Base-by-base conservation (phyloP, 2,329 filamentous ascomycete genomes). In the Fusarium torreyae region DNA sequence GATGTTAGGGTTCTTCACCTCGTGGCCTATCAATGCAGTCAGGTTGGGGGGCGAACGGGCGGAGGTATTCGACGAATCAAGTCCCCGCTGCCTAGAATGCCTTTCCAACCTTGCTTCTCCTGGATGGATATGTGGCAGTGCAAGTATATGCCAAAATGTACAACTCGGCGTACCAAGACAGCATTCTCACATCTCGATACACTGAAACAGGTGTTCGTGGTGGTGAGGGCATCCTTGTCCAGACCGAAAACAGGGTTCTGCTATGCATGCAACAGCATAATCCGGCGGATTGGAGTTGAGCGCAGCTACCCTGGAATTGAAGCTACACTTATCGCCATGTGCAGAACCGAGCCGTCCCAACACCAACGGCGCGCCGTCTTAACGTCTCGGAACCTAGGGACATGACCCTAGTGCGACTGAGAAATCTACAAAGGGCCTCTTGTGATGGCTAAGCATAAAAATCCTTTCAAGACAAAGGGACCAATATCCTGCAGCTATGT, bases 171-270 rank as follows among this genome's bases (percentile, higher is more conserved):
- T 22, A 43, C 22, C n/a, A 26, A 53, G 42, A 54, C 44, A 44
- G 39, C 22, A 45, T 43, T 42, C 15, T 40, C 44, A 48, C 54
- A 69, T 68, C 67, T 69, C 57, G 67, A 68, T 60, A 57, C 54
- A 24, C 46, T 70, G 67, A 68, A 70, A 70, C 67, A 70, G 49
- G 36, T 57, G 67, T 60, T 64, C 65, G 54, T 70, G 33, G 67
- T 67, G 67, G 67, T 70, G 63, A 68, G 46, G 38, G 43, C 40
- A 67, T 51, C 62, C 66, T 68, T 67, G 62, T 57, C 34, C 10
- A 39, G 42, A 44, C 43, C 43, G 40, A 48, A 28, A 60, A 43
- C 56, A 63, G 48, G 53, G 65, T 26, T 49, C 24, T 24, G 11
- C 11, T 36, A 31, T 36, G 33, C 28, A 13, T 31, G 28, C 10